A percentile compares a stretch with the other conserved stretches of the same genome.
Conservation (phyloP, 129 eudicot genomes). For the Sambucus nigra region DNA sequence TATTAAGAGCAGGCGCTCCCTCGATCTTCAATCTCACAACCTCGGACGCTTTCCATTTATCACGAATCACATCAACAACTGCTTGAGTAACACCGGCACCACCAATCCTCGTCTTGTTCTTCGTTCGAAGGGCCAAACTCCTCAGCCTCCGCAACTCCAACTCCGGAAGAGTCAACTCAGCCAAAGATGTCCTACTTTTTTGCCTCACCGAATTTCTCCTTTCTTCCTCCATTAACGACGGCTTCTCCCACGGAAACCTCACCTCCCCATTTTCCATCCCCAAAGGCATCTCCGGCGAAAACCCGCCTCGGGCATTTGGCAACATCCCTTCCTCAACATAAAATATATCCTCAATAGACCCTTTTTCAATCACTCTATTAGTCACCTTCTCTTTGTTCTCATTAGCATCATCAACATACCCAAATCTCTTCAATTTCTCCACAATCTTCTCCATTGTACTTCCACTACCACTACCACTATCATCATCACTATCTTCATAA, state of each 20-base stretch:
- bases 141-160: constrained; percentile 68
- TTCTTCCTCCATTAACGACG: constrained; percentile 22
- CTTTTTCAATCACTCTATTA: constrained; percentile 52
- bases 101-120: constrained; percentile 56
- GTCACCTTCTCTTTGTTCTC: constrained; percentile 24
- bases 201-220: constrained; percentile 39
- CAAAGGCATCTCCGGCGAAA: constrained; percentile 50
- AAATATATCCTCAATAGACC: constrained; percentile 86
- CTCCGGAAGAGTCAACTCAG: constrained; percentile 78
- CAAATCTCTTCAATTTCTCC: constrained; percentile 64
- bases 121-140: constrained; percentile 45
- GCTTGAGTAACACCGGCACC: constrained; percentile 75
- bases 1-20: constrained; percentile 89
- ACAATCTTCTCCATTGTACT: constrained; percentile 92
- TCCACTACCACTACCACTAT: constrained; percentile 29
- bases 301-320: constrained; percentile 81
- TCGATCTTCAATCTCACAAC: constrained; percentile 73
- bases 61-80: constrained; percentile 63
- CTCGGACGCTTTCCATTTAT: constrained; percentile 76
- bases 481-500: constrained; percentile 29
- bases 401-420: constrained; percentile 59
- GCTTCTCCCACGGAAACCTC: constrained; percentile 90
- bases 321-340: constrained; percentile 78
- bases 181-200: constrained; percentile 57
- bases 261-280: constrained; percentile 60